Base-by-base conservation (phyloP, 2,329 filamentous ascomycete species). In the Paraphoma sp. region DNA sequence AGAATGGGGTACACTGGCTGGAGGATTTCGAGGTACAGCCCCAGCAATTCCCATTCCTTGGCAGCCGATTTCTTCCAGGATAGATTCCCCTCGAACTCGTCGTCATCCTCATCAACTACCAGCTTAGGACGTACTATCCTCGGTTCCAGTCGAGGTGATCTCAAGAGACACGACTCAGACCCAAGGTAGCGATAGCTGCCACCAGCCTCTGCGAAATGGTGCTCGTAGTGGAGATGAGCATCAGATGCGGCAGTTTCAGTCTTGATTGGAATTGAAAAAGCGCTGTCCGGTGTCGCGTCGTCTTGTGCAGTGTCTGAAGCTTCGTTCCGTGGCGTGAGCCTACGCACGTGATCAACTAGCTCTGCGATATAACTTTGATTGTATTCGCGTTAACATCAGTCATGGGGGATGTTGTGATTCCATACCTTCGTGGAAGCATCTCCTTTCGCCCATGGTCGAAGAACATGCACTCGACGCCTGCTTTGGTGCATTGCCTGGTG, bases 291-390 rank as follows among this genome's bases (percentile, higher is more conserved):
- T 10, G 57, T 42, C 16, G 62, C 60, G 10, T 57, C 60, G 0
- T 50, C 58, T 7, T 67, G 66, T 8, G 60, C 52, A 3, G 62
- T 53, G 10, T 69, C 70, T 1, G 70, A 67, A 16, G 67, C 56
- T 28, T 67, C 53, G 36, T 41, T 61, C 18, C 38, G 59, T 40
- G 57, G 54, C 31, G 65, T 59, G 9, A 75, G 54, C n/a, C 57
- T 63, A 14, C 67, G 72, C 65, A 75, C 70, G 64, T 74, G 71
- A 63, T 73, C 70, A 14, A 76, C 69, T 29, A 76, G 64, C 41
- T 70, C 64, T 16, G 71, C 66, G 41, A 76, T 75, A 57, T 76
- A 75, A 54, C 73, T 75, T 57, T 75, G 74, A 54, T 72, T 75
- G 55, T 40, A n/a, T 28, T 4, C 30, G 40, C 43, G 56, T 71